Evolutionary conservation across 1,284 basidiomycete genomes (phyloP), one percentile per base, ranked within the genome.

Genomic region (Trametes polyzona): DNA sequence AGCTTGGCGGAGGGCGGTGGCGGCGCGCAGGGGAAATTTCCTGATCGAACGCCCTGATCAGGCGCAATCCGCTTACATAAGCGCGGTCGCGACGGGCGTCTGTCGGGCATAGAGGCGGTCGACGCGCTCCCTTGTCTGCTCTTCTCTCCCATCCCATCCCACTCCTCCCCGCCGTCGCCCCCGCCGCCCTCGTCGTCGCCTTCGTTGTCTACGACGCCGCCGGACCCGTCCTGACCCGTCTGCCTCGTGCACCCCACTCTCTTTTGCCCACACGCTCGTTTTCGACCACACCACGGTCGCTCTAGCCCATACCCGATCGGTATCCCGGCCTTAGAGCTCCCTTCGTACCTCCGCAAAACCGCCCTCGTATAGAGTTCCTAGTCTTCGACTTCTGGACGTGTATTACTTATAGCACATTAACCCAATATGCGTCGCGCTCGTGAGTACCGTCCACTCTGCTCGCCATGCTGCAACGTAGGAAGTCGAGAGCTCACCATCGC

Each of bases 401-500:
- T 62, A 56, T 52, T 62, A 61, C 58, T 59, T 60, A 60, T 58
- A 58, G 50, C 59, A 59, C 42, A 53, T 36, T 58, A 43, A 37
- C 53, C n/a, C 23, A 67, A 39, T 53, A 69, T 70, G 69, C 69
- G 68, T 67, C 70, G 69, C 51, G 47, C 67, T 59, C 69, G 70
- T 69, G 57, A 64, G 67, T 63, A 47, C 40, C 35, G 40, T 47
- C 39, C 19, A 17, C 44, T 19, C 36, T 40, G 4, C 36, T 29
- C 46, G 49, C 47, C 36, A 52, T 63, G 62, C 36, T 50, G 29
- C 48, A 47, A 48, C 59, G 55, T 21, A 59, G 51, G 44, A 57
- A 57, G 47, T 52, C 48, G 41, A 53, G 59, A 43, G 55, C 63
- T 62, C 53, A 62, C 39, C 14, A 6, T 51, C 52, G 26, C 23